phyloP scores from a whole-genome alignment of 2,329 filamentous ascomycete species.

The Byssochlamys sp. region DNA sequence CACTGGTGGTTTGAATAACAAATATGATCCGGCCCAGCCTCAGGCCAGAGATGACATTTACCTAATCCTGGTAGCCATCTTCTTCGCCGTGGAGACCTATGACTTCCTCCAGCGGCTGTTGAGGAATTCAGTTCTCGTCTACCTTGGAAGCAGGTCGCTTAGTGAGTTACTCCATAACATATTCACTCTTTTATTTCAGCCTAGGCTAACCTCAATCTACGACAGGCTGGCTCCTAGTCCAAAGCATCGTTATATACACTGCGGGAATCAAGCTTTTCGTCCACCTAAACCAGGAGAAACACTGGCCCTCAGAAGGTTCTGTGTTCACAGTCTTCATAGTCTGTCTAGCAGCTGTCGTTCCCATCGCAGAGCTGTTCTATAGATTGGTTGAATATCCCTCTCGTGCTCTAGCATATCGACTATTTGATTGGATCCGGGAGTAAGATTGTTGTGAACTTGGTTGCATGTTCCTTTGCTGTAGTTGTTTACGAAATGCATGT shows the following conservation, averaged over 20 bases:
- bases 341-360: background rate
- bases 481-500: background rate
- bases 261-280: slow-evolving; percentile 23
- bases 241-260: slow-evolving; percentile 34
- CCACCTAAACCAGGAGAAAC: background rate
- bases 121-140: slow-evolving; percentile 24
- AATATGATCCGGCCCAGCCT: slow-evolving; percentile 24
- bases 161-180: slow-evolving; percentile 24
- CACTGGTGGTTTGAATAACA: slow-evolving; percentile 26
- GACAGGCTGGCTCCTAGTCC: slow-evolving; percentile 34
- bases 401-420: background rate
- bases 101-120: slow-evolving; percentile 27
- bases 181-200: background rate
- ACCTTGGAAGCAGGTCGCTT: slow-evolving; percentile 34
- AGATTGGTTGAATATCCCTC: background rate
- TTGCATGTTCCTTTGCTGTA: background rate
- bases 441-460: background rate
- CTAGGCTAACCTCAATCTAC: background rate
- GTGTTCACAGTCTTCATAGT: background rate
- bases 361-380: background rate
- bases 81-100: slow-evolving; percentile 33
- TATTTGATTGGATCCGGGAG: background rate
- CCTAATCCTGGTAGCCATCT: slow-evolving; percentile 34
- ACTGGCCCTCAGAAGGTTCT: background rate
- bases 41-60: slow-evolving; percentile 36